Evolutionary conservation across 306 rosid species (phyloP).

Genomic region (Sphenostylis stenocarpa): DNA sequence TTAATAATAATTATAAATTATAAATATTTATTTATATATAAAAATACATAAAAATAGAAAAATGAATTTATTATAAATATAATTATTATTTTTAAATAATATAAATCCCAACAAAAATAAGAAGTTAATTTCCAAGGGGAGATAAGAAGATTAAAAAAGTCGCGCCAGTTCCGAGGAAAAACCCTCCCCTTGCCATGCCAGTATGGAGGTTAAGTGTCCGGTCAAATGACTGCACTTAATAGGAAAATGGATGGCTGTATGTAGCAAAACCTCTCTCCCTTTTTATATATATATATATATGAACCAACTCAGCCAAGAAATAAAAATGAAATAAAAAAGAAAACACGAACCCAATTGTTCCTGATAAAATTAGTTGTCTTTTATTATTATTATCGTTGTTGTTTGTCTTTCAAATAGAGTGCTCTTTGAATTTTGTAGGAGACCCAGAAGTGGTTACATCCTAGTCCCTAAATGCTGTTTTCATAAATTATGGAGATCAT

Average conservation of each 20-base stretch:
- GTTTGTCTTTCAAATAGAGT: not conserved
- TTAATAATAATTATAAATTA: too few species aligned
- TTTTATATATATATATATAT: not conserved
- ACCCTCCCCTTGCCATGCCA: too few species aligned
- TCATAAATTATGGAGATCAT: conserved; percentile 21
- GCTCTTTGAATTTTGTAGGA: not conserved
- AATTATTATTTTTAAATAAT: too few species aligned
- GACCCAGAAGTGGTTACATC: conserved; percentile 12
- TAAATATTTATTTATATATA: too few species aligned
- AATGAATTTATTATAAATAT: too few species aligned
- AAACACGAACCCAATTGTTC: not conserved
- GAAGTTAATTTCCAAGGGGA: too few species aligned
- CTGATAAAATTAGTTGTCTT: not conserved
- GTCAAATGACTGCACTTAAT: not conserved
- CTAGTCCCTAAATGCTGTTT: conserved; percentile 19
- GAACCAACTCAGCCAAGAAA: not conserved
- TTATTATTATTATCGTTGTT: not conserved
- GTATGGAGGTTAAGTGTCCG: not conserved
- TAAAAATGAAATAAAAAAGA: not conserved
- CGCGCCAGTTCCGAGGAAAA: too few species aligned
- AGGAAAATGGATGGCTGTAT: not conserved
- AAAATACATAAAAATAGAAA: too few species aligned
- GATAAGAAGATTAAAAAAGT: too few species aligned
- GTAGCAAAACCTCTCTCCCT: not conserved
- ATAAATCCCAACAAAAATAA: too few species aligned